Percentiles rank a stretch among this genome's conserved stretches.
Evolutionary conservation across 768 basidiomycete species (phyloP).

Genomic region (Ramaria rubella): DNA sequence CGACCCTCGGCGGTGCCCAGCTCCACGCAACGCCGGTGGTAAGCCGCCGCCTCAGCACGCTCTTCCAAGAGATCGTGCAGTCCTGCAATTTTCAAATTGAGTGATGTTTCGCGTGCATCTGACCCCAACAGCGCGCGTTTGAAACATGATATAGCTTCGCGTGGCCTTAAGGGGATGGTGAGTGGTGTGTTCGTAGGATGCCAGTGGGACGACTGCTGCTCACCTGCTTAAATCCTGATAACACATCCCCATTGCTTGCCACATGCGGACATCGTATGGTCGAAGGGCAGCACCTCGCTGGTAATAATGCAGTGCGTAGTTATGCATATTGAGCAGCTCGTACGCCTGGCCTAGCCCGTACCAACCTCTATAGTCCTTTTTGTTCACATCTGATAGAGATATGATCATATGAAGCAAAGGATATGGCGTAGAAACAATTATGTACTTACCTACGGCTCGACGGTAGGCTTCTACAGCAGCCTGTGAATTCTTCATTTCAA

Average conservation of each 20-base stretch:
- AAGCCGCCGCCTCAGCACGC: conserved; percentile 59
- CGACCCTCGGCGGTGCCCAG: conserved; percentile 58
- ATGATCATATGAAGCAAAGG: background rate
- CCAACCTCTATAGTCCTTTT: conserved; percentile 97
- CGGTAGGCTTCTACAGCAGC: conserved; percentile 98
- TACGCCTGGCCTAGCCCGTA: conserved; percentile 98
- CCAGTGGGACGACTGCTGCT: background rate
- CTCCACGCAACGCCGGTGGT: conserved; percentile 76
- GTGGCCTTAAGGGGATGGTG: conserved; percentile 50
- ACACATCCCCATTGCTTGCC: conserved; percentile 91
- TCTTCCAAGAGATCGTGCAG: conserved; percentile 66
- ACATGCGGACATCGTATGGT: conserved; percentile 92
- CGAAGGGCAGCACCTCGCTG: conserved; percentile 90
- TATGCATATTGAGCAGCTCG: conserved; percentile 93
- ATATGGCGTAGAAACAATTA: background rate
- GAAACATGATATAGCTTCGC: conserved; percentile 88
- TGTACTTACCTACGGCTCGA: conserved; percentile 75
- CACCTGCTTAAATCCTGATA: conserved; percentile 85
- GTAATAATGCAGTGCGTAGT: conserved; percentile 94
- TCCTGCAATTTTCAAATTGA: conserved; percentile 68
- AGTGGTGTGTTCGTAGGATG: background rate
- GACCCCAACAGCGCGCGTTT: conserved; percentile 83
- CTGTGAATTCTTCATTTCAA: conserved; percentile 99
- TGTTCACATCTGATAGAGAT: conserved; percentile 75
- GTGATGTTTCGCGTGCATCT: conserved; percentile 67